These are phyloP conservation scores for Penicillium longicatenatum DNA, from an alignment of 495 filamentous ascomycete genomes.

Conservation along the genomic window DNA sequence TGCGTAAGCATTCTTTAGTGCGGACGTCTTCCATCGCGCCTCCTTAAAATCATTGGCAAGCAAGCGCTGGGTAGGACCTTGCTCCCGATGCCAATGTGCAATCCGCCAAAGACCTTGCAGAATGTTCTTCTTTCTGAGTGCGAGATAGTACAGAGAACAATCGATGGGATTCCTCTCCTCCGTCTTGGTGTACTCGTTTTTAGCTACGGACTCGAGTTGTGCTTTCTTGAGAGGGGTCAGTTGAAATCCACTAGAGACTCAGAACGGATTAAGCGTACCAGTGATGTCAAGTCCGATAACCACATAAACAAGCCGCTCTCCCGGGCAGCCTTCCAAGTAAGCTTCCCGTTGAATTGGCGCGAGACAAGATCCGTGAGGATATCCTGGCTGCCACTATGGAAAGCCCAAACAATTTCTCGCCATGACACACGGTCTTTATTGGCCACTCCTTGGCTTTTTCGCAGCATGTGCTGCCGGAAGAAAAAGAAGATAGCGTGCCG, in stretches of 20 bases:
- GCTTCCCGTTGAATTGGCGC: slow-evolving; percentile 70
- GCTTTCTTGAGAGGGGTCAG: slow-evolving; percentile 54
- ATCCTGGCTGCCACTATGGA: slow-evolving; percentile 89
- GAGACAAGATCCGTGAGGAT: slow-evolving; percentile 89
- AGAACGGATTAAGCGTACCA: slow-evolving; percentile 58
- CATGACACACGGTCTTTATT: slow-evolving; percentile 75
- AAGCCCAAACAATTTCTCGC: slow-evolving; percentile 95
- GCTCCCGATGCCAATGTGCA: slow-evolving; percentile 88
- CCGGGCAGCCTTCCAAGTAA: slow-evolving; percentile 82
- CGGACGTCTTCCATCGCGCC: slow-evolving; percentile 82
- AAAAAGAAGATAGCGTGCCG: slow-evolving; percentile 84
- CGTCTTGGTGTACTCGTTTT: slow-evolving; percentile 88
- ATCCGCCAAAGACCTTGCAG: slow-evolving; percentile 95
- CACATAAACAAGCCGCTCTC: slow-evolving; percentile 96
- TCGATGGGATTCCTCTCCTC: slow-evolving; percentile 92
- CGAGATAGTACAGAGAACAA: slow-evolving; percentile 89
- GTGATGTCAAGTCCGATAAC: slow-evolving; percentile 73
- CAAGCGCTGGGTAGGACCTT: slow-evolving; percentile 71
- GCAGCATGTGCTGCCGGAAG: slow-evolving; percentile 80
- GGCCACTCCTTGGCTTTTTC: slow-evolving; percentile 59
- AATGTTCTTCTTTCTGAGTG: slow-evolving; percentile 87
- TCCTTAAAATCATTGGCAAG: slow-evolving; percentile 87
- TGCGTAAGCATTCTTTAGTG: slow-evolving; percentile 97
- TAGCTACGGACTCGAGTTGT: slow-evolving; percentile 86
- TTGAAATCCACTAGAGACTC: neutral